Evolutionary conservation across 768 basidiomycete species (phyloP), one percentile per base, ranked within the genome.

Genomic region (Leucosporidium creatinivorum): DNA sequence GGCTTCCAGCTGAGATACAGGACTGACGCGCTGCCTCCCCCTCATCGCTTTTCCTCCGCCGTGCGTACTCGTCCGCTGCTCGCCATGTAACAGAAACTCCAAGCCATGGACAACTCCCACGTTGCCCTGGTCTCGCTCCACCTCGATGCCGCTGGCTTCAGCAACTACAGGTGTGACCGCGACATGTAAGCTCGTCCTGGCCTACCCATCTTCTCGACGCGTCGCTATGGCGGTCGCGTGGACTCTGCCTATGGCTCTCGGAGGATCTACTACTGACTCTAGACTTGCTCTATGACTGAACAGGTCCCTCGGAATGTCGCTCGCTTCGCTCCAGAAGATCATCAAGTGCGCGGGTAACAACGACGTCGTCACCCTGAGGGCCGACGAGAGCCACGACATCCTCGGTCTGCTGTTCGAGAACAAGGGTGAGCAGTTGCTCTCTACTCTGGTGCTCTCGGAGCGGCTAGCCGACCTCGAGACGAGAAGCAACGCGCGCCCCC

Each of bases 91-190:
- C 7, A 87, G 86, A 85, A 85, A 63, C 84, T 99, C 7, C 94
- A 98, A 81, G 96, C 94, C 5, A 99, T 98, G 94, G 96, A 98
- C 81, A 98, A 97, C 83, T 96, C 94, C 3, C 94, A 98, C 79
- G 94, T 99, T 75, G 96, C 94, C 1, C 89, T 98, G 73, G 94
- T 99, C 50, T 82, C 91, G 12, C 91, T 96, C 57, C 84, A 88
- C 69, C 84, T 99, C 36, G 81, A 87, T 50, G 84, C 85, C 1
- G 80, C 84, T 0, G 91, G 90, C 39, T 98, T 99, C 83, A 83
- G 85, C 74, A 81, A 83, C 61, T 99, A 88, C 79, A 87, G 96
- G 72, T 98, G 94, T 77, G 96, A 99, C 79, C 85, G 93, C 9
- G 89, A 93, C 44, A 90, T 98, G 84, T 72, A 18, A 47, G 70